These are phyloP conservation scores for Pseudozyma flocculosa DNA, from an alignment of 1,284 basidiomycete species.

Conservation along the genomic window DNA sequence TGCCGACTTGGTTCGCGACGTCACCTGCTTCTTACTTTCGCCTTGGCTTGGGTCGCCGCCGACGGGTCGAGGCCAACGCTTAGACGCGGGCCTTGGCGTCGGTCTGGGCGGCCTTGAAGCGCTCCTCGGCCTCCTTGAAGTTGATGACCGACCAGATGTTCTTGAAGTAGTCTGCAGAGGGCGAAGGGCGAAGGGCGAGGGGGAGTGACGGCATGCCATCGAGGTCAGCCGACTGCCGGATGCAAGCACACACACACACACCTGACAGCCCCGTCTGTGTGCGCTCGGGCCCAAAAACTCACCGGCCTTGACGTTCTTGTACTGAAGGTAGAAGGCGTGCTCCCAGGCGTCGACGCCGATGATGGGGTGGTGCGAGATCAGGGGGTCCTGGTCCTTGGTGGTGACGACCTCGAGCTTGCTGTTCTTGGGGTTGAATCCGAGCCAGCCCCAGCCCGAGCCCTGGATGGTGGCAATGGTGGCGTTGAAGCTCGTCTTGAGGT, in stretches of 20 bases:
- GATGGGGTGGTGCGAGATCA: slow-evolving; percentile 81
- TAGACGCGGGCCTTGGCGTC: slow-evolving; percentile 39
- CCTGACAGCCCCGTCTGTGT: too few relatives aligned
- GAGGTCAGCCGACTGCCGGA: too few relatives aligned
- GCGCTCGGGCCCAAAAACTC: slow-evolving; percentile 4
- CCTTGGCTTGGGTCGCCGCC: too few relatives aligned
- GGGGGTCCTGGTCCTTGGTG: slow-evolving; percentile 94
- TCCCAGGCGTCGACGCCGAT: slow-evolving; percentile 98
- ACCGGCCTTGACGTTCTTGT: slow-evolving; percentile 49
- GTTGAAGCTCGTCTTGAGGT: slow-evolving; percentile 77
- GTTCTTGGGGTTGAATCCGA: slow-evolving; percentile 59
- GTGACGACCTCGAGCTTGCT: slow-evolving; percentile 76
- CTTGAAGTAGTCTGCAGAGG: slow-evolving; percentile 51
- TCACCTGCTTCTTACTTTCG: too few relatives aligned
- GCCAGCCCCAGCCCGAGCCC: slow-evolving; percentile 98
- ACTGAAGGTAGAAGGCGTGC: slow-evolving; percentile 64
- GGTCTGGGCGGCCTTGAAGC: slow-evolving; percentile 49
- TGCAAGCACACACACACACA: too few relatives aligned
- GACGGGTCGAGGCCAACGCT: too few relatives aligned
- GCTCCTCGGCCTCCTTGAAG: slow-evolving; percentile 58
- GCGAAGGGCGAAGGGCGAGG: too few relatives aligned
- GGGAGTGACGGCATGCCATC: too few relatives aligned
- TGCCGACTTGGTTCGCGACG: too few relatives aligned
- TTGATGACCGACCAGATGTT: slow-evolving; percentile 58
- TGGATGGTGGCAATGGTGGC: slow-evolving; percentile 87